Conservation (phyloP, 257 asterid species). For the Gynochthodes officinalis region DNA sequence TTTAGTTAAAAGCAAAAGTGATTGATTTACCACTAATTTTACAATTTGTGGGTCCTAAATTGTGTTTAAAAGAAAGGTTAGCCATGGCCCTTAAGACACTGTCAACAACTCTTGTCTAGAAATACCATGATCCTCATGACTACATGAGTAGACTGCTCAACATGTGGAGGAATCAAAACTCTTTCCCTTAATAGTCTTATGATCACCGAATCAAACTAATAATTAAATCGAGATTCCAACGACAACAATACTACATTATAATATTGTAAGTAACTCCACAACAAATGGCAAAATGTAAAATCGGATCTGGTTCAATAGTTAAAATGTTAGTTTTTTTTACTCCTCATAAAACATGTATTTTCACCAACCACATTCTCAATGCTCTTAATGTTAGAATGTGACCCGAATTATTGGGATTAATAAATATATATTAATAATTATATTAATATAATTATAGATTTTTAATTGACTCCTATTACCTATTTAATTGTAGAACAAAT, state of each 20-base stretch:
- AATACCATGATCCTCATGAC: conserved; percentile 6
- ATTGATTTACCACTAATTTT: conserved; percentile 27
- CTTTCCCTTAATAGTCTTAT: neutral
- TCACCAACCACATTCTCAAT: too few relatives aligned
- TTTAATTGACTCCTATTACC: too few relatives aligned
- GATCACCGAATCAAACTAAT: neutral
- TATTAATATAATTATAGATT: too few relatives aligned
- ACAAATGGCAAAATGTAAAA: neutral
- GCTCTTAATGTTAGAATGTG: too few relatives aligned
- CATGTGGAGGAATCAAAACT: conserved; percentile 6
- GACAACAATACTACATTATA: neutral
- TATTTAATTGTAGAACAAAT: too few relatives aligned
- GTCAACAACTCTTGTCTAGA: conserved; percentile 19
- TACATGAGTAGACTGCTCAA: conserved; percentile 13
- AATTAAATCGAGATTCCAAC: neutral
- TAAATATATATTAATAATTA: too few relatives aligned
- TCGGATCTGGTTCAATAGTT: too few relatives aligned
- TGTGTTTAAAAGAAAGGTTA: conserved; percentile 20
- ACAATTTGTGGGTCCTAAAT: conserved; percentile 25
- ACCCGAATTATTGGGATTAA: too few relatives aligned
- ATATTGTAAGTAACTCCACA: neutral
- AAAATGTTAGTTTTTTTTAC: too few relatives aligned
- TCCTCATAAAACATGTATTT: too few relatives aligned
- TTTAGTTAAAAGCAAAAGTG: conserved; percentile 16
- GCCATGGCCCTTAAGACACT: conserved; percentile 24